Conservation (phyloP, 371 early-diverging fungal genomes). For the Mucor sp. region DNA sequence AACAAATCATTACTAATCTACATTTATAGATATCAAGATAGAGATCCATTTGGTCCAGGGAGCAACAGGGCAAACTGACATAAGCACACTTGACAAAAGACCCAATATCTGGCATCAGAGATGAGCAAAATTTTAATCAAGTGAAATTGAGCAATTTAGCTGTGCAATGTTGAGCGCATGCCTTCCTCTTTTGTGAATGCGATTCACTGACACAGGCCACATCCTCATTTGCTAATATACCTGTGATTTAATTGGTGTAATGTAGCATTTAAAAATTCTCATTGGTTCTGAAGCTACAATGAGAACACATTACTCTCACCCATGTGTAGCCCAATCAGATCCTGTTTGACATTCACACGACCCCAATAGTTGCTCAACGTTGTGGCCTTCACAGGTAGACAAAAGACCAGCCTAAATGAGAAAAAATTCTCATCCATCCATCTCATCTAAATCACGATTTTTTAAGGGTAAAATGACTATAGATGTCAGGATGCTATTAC, state of each 20-base stretch:
- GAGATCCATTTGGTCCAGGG: too few species aligned
- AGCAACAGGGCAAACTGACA: too few species aligned
- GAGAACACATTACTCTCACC: background rate
- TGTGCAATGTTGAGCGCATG: background rate
- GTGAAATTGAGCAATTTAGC: background rate
- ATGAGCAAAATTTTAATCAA: background rate
- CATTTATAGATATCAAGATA: too few species aligned
- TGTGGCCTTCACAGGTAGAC: background rate
- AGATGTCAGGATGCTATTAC: background rate
- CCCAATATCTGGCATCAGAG: background rate
- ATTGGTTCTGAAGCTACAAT: background rate
- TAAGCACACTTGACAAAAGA: too few species aligned
- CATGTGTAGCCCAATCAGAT: background rate
- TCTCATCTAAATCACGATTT: background rate
- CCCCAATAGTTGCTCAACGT: constrained; percentile 4
- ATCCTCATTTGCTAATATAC: background rate
- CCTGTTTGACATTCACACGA: constrained; percentile 5
- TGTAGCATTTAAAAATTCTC: background rate
- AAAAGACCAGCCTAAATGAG: background rate
- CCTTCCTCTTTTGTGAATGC: background rate
- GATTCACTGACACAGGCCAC: background rate
- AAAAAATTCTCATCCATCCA: background rate
- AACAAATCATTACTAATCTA: background rate
- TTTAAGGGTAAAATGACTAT: background rate
- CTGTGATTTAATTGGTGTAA: constrained; percentile 4